phyloP scores from a whole-genome alignment of 2,329 filamentous ascomycete species.

The Myotisia sp. region DNA sequence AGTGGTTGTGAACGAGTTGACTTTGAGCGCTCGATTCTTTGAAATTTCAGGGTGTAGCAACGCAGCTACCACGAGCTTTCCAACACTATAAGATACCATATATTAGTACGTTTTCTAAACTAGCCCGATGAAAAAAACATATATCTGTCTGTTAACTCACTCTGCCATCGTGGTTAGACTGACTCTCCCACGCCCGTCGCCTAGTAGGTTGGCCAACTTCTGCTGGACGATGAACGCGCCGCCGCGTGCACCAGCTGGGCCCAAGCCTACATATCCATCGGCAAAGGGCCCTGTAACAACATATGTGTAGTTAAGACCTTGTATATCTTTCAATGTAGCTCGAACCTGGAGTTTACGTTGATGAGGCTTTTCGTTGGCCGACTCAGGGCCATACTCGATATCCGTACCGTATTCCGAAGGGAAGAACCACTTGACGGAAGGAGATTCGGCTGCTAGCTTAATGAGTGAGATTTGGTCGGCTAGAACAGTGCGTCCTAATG shows the following conservation, averaged over 20 bases:
- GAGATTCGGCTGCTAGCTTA: conserved; percentile 39
- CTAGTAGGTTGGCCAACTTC: conserved; percentile 48
- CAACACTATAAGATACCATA: conserved; percentile 39
- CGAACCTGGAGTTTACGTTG: conserved; percentile 57
- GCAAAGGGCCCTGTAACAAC: conserved; percentile 57
- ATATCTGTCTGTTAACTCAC: too few relatives aligned
- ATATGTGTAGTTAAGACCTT: conserved; percentile 47
- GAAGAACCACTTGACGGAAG: conserved; percentile 48
- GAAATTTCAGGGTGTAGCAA: conserved; percentile 43
- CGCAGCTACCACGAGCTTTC: conserved; percentile 49
- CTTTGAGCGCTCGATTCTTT: conserved; percentile 45
- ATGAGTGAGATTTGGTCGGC: conserved; percentile 49
- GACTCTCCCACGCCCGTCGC: conserved; percentile 46
- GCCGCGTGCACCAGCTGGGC: conserved; percentile 25
- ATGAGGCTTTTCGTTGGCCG: conserved; percentile 49
- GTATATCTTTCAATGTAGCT: conserved; percentile 39
- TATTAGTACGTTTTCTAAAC: conserved; percentile 4
- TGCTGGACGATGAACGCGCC: conserved; percentile 47
- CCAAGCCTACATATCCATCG: conserved; percentile 44
- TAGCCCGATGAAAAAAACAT: too few relatives aligned
- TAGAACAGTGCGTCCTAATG: conserved; percentile 50
- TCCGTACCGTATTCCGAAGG: conserved; percentile 56
- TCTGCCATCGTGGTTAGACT: conserved; percentile 59
- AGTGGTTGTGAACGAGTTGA: conserved; percentile 58
- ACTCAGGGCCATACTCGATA: conserved; percentile 46